Conservation (phyloP, 495 filamentous ascomycete species). For the Penicillium taxi region DNA sequence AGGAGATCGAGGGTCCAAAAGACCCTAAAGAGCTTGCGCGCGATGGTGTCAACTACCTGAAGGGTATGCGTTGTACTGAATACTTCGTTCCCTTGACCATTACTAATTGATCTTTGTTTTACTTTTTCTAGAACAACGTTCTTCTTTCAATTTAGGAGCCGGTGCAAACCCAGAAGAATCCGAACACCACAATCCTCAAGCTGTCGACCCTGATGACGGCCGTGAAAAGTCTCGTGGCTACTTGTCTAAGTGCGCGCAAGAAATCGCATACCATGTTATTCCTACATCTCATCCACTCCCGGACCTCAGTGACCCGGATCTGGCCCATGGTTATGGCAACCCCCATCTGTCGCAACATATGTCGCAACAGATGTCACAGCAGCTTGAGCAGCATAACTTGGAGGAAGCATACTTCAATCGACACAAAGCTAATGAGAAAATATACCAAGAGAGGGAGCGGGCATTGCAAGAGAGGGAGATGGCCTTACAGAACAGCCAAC, state of each 20-base stretch:
- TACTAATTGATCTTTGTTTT: neutral
- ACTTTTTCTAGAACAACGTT: conserved; percentile 25
- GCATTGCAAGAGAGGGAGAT: conserved; percentile 39
- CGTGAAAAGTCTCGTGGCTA: conserved; percentile 45
- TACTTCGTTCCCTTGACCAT: neutral
- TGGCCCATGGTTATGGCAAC: conserved; percentile 40
- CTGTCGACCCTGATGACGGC: conserved; percentile 49
- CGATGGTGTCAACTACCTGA: conserved; percentile 34
- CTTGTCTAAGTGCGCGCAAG: conserved; percentile 48
- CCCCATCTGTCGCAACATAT: too few species aligned
- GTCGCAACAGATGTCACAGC: too few species aligned
- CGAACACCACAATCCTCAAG: conserved; percentile 40
- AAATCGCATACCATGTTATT: conserved; percentile 49
- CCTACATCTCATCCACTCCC: conserved; percentile 42
- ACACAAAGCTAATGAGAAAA: conserved; percentile 40
- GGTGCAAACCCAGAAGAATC: conserved; percentile 28
- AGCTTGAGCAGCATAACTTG: conserved; percentile 39
- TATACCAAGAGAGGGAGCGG: too few species aligned
- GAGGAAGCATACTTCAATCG: conserved; percentile 45
- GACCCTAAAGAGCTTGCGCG: conserved; percentile 38
- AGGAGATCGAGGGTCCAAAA: conserved; percentile 39
- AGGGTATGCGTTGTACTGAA: conserved; percentile 28
- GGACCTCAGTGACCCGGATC: conserved; percentile 38
- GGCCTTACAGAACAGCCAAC: conserved; percentile 41
- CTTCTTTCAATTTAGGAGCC: conserved; percentile 32